Percentiles rank a stretch among this genome's conserved stretches.
These are phyloP conservation scores for Zygnema circumcarinatum DNA, from an alignment of 139 green algal species.

Conservation along the genomic window DNA sequence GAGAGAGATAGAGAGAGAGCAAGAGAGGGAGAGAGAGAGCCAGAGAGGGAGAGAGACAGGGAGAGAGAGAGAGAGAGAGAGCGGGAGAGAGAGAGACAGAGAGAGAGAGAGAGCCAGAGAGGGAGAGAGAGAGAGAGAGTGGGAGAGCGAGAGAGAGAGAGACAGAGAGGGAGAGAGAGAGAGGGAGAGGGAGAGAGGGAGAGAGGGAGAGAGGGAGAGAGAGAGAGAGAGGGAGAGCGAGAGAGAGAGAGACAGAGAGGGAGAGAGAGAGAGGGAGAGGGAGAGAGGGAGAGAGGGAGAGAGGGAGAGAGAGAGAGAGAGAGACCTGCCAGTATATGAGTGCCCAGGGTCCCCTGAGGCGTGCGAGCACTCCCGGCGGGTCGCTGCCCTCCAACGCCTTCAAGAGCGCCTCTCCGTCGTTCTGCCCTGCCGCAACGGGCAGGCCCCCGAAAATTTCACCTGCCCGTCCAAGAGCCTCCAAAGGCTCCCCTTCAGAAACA, in stretches of 20 bases:
- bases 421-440: slow-evolving; percentile 20
- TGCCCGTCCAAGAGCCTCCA: slow-evolving; percentile 20
- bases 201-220: not conserved
- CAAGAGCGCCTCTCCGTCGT: slow-evolving; percentile 35
- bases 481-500: not conserved
- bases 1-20: not conserved
- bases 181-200: not conserved
- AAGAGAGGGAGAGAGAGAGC: not conserved
- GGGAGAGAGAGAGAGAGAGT: not conserved
- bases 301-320: not conserved
- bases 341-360: slow-evolving; percentile 77
- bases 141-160: not conserved
- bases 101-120: not conserved
- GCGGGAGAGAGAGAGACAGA: not conserved
- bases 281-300: not conserved
- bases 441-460: slow-evolving; percentile 58
- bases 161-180: not conserved
- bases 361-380: slow-evolving; percentile 6
- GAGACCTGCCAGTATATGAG: slow-evolving; percentile 77
- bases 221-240: not conserved
- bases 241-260: not conserved
- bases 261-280: not conserved
- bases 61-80: not conserved
- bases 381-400: not conserved
- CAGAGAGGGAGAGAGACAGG: not conserved